Conservation (phyloP, 768 basidiomycete genomes). For the Leccinum broughii region DNA sequence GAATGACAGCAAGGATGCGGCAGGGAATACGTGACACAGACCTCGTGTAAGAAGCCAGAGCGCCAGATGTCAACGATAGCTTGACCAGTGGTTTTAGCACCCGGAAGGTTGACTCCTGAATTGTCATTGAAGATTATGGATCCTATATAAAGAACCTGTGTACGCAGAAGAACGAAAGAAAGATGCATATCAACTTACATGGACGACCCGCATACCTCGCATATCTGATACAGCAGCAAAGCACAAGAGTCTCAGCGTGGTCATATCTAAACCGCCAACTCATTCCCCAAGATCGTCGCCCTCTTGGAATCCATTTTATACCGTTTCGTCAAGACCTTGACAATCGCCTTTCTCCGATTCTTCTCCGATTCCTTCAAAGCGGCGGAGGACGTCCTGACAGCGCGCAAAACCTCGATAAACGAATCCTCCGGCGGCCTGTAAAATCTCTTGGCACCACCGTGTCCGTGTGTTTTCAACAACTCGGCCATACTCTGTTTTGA, state of each 20-base stretch:
- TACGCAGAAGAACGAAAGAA: too few relatives aligned
- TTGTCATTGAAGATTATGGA: background rate
- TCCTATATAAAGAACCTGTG: background rate
- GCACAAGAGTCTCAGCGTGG: background rate
- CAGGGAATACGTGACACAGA: too few relatives aligned
- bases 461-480: constrained; percentile 11
- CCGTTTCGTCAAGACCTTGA: constrained; percentile 29
- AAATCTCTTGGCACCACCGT: constrained; percentile 14
- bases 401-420: constrained; percentile 24
- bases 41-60: too few relatives aligned
- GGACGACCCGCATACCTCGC: too few relatives aligned
- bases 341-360: constrained; percentile 18
- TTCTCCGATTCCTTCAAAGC: constrained; percentile 19
- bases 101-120: too few relatives aligned
- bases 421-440: constrained; percentile 27
- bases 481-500: constrained; percentile 19
- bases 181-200: too few relatives aligned
- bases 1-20: too few relatives aligned
- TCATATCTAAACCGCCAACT: too few relatives aligned
- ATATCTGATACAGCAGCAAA: too few relatives aligned
- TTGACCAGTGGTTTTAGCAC: too few relatives aligned
- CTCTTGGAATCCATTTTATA: constrained; percentile 22
- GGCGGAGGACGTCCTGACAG: constrained; percentile 18
- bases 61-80: too few relatives aligned
- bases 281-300: constrained; percentile 11